These are phyloP conservation scores for Rubroshorea leprosula DNA, from an alignment of 345 rosid genomes.

Conservation along the genomic window DNA sequence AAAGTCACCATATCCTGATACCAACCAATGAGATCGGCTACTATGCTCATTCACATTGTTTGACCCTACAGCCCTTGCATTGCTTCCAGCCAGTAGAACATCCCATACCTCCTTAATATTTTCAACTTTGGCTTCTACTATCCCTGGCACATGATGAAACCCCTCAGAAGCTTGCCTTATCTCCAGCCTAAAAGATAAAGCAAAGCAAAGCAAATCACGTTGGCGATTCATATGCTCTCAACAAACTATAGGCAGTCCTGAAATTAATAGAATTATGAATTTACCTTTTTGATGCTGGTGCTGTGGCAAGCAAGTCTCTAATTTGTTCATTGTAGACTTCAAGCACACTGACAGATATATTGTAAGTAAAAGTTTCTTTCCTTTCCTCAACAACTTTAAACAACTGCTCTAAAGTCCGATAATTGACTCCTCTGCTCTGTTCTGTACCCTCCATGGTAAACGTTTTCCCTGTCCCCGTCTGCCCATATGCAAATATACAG, in stretches of 20 bases:
- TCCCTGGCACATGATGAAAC: conserved; percentile 79
- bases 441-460: conserved; percentile 96
- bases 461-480: conserved; percentile 97
- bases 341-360: conserved; percentile 87
- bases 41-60: conserved; percentile 96
- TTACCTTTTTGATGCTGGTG: conserved; percentile 80
- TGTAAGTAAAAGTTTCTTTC: conserved; percentile 55
- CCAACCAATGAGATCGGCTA: conserved; percentile 97
- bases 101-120: conserved; percentile 74
- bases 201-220: neutral
- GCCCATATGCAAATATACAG: conserved; percentile 96
- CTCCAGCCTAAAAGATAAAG: conserved; percentile 64
- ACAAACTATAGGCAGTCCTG: neutral
- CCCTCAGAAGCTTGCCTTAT: conserved; percentile 87
- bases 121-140: conserved; percentile 75
- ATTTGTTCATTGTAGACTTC: conserved; percentile 98
- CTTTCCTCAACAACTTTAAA: conserved; percentile 74
- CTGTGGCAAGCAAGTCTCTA: conserved; percentile 76
- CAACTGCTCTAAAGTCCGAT: conserved; percentile 76
- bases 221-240: neutral
- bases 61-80: conserved; percentile 92
- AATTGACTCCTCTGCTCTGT: conserved; percentile 89
- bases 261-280: conserved; percentile 13
- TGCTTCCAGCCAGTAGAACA: conserved; percentile 86
- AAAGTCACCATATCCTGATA: too few species aligned